Base-by-base conservation (phyloP, 179 eudicot genomes). In the Camellia oleifera region DNA sequence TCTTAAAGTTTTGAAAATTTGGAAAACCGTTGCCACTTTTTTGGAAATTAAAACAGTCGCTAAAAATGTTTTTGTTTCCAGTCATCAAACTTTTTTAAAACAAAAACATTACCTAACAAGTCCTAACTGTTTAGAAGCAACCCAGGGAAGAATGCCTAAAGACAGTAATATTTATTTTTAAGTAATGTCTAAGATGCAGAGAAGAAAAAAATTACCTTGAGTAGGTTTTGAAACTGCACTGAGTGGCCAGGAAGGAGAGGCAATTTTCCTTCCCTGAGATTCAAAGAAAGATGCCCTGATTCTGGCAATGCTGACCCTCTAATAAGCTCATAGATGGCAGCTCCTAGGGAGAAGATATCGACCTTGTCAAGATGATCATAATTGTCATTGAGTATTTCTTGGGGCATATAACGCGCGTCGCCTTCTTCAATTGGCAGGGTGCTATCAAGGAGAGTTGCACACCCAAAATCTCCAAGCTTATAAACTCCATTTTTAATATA, bases 391-490 rank as follows among this genome's bases (percentile, higher is more conserved):
- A 95, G 84, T 70, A 92, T 93, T 83, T 95, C 98, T 80, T 86
- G 93, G 82, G 98, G 97, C 97, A 95, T 93, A 77, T 95, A 95
- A 56, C 93, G 94, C 44, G 97, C 97, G 88, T 95, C 98, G 2
- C 98, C 98, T 79, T 95, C 98, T 84, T 95, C 98, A 79, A 95
- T 86, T 52, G 97, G 95, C 74, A 93, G 81, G 87, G 91, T 95
- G 71, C 83, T 82, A 76, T 95, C 91, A 17, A 95, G 86, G 73
- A 89, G 88, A 67, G 95, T 93, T 63, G 98, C 97, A 86, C 98
- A 93, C 32, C 98, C 98, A 54, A 95, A 95, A 87, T 95, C 98
- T 18, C 98, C 98, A 42, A 95, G 97, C 88, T 95, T 95, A 78
- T 89, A 93, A 23, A 86, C 74, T 68, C 92, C 95, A 69, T 87